phyloP scores from a whole-genome alignment of 352 stramenopile genomes.

The Globisporangium irregulare region DNA sequence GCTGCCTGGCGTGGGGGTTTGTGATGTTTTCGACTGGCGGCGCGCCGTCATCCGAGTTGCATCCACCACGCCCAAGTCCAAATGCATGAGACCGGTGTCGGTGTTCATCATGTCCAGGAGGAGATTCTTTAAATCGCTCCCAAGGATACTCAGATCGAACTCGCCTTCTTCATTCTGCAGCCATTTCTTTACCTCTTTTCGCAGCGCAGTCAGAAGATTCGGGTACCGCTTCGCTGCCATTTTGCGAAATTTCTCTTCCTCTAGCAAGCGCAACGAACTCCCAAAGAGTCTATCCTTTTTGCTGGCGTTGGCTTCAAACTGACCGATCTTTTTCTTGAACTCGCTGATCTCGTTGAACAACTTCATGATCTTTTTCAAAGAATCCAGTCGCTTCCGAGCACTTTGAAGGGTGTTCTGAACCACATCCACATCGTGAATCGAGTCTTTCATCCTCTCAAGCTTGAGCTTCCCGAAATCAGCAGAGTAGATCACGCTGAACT shows the following conservation, averaged over 20 bases:
- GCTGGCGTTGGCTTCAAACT: conserved; percentile 71
- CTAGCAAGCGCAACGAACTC: conserved; percentile 63
- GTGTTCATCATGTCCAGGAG: conserved; percentile 82
- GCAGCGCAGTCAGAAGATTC: conserved; percentile 41
- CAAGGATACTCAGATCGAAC: conserved; percentile 70
- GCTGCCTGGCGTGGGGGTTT: conserved; percentile 30
- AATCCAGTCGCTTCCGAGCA: conserved; percentile 58
- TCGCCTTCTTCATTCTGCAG: conserved; percentile 65
- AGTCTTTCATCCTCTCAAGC: conserved; percentile 39
- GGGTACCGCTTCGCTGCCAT: conserved; percentile 70
- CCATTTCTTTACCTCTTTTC: conserved; percentile 74
- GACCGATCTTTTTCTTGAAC: conserved; percentile 72
- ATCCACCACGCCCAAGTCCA: conserved; percentile 61
- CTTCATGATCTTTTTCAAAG: conserved; percentile 78
- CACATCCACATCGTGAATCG: conserved; percentile 39
- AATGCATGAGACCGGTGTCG: conserved; percentile 80
- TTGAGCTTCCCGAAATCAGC: conserved; percentile 34
- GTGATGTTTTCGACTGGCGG: conserved; percentile 25
- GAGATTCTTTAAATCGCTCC: conserved; percentile 67
- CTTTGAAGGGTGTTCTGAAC: conserved; percentile 47
- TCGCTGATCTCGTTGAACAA: conserved; percentile 64
- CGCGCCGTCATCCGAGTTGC: conserved; percentile 30
- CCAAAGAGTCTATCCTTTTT: conserved; percentile 74
- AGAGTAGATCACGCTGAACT: conserved; percentile 45
- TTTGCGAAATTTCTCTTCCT: conserved; percentile 80